Evolutionary conservation across 805 yeast species (phyloP).

Genomic region (Zygosaccharomyces kombuchaensis): DNA sequence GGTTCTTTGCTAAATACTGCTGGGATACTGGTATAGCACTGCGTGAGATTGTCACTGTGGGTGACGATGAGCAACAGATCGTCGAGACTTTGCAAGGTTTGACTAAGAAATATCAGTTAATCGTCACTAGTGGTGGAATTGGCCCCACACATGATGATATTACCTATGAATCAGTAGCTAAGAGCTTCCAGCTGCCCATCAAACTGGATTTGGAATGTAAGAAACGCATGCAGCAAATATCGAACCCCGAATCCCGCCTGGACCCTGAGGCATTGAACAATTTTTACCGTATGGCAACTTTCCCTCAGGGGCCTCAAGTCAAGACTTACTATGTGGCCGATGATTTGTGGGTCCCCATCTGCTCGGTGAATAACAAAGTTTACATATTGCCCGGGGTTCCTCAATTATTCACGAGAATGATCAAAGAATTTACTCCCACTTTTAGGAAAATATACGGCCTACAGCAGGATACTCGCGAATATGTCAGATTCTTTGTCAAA

Average conservation of each 20-base stretch:
- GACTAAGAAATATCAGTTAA: slow-evolving; percentile 52
- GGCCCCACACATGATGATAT: slow-evolving; percentile 93
- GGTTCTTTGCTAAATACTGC: slow-evolving; percentile 65
- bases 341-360: slow-evolving; percentile 80
- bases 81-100: slow-evolving; percentile 45
- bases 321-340: slow-evolving; percentile 46
- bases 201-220: slow-evolving; percentile 54
- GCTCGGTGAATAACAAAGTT: slow-evolving; percentile 58
- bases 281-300: slow-evolving; percentile 72
- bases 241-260: slow-evolving; percentile 35
- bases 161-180: slow-evolving; percentile 72
- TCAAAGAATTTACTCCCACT: slow-evolving; percentile 42
- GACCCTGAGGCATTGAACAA: slow-evolving; percentile 49
- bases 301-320: slow-evolving; percentile 53
- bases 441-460: slow-evolving; percentile 38
- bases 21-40: slow-evolving; percentile 64
- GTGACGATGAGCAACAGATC: slow-evolving; percentile 70
- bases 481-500: slow-evolving; percentile 52
- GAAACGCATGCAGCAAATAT: slow-evolving; percentile 51
- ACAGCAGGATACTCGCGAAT: slow-evolving; percentile 29
- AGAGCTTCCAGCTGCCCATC: slow-evolving; percentile 51
- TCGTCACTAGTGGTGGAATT: slow-evolving; percentile 62
- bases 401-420: slow-evolving; percentile 54
- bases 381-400: slow-evolving; percentile 85
- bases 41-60: slow-evolving; percentile 63